Evolutionary conservation across 306 rosid genomes (phyloP).

Genomic region (Ormosia semicastrata): DNA sequence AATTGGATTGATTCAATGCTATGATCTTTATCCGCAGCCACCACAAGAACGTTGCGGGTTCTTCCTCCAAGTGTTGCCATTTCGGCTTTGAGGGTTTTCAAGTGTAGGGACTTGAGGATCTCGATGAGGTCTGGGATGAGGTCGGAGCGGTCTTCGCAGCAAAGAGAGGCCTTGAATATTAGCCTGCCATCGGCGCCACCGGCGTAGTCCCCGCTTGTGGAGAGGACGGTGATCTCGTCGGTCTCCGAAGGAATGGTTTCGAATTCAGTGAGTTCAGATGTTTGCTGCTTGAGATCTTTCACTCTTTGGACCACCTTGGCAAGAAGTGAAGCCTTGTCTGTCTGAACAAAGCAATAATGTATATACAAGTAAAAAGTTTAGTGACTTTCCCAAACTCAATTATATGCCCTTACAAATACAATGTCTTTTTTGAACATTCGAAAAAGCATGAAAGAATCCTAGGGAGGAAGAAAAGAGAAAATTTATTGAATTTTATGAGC

Average conservation of each 20-base stretch:
- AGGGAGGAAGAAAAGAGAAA: neutral
- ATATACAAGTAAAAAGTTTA: constrained; percentile 41
- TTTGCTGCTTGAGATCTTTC: constrained; percentile 78
- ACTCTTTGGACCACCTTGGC: constrained; percentile 94
- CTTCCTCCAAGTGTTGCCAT: constrained; percentile 92
- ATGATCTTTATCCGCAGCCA: constrained; percentile 82
- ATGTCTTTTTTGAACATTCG: neutral
- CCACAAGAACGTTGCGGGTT: constrained; percentile 69
- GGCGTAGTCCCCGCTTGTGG: constrained; percentile 29
- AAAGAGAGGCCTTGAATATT: constrained; percentile 80
- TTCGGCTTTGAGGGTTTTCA: constrained; percentile 77
- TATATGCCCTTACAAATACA: neutral
- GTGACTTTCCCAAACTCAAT: constrained; percentile 44
- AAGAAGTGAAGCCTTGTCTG: constrained; percentile 92
- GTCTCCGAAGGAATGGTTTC: constrained; percentile 85
- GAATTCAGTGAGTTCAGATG: constrained; percentile 60
- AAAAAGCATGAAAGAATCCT: neutral
- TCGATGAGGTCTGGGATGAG: constrained; percentile 85
- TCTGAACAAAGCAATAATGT: constrained; percentile 39
- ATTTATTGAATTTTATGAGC: neutral
- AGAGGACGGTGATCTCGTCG: constrained; percentile 80
- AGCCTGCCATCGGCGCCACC: constrained; percentile 59
- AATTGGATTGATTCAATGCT: constrained; percentile 85
- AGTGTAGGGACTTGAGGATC: constrained; percentile 76
- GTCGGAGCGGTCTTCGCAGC: constrained; percentile 93